Evolutionary conservation across 352 stramenopile species (phyloP).

Genomic region (Blastocystis sp.): DNA sequence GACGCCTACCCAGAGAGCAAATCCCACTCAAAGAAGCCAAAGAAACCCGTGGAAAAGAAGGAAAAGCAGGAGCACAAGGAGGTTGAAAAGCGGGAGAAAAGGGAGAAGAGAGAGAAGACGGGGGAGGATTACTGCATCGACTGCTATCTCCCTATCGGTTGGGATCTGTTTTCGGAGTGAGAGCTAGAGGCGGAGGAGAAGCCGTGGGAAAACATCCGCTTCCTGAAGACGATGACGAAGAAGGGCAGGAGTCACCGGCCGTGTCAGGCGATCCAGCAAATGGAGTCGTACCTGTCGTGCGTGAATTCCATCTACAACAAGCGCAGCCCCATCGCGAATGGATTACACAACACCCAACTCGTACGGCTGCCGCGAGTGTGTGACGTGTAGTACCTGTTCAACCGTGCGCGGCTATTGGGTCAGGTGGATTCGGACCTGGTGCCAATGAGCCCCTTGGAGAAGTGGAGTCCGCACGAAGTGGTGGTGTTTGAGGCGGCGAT

Average conservation of each 20-base stretch:
- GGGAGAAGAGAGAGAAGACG: not conserved
- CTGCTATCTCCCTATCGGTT: constrained; percentile 38
- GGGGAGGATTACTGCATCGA: constrained; percentile 32
- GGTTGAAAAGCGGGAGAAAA: not conserved
- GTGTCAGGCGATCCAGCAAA: constrained; percentile 28
- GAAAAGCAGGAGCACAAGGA: not conserved
- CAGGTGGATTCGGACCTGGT: constrained; percentile 31
- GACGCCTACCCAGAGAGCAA: not conserved
- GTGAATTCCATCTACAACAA: constrained; percentile 49
- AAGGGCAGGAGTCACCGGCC: not conserved
- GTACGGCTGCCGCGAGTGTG: not conserved
- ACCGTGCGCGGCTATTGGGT: constrained; percentile 38
- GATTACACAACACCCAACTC: constrained; percentile 52
- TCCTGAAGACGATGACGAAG: constrained; percentile 13
- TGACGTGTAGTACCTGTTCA: constrained; percentile 33
- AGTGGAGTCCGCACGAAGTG: constrained; percentile 78
- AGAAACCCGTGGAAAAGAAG: not conserved
- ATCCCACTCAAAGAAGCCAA: not conserved
- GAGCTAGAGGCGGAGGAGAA: not conserved
- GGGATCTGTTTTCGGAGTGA: not conserved
- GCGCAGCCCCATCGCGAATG: constrained; percentile 48
- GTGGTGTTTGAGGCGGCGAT: constrained; percentile 78
- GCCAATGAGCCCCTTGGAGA: not conserved
- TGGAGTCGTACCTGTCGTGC: constrained; percentile 43
- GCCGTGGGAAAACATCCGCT: constrained; percentile 6